These are phyloP conservation scores for Coffea canephora DNA, from an alignment of 257 asterid genomes.

Conservation along the genomic window DNA sequence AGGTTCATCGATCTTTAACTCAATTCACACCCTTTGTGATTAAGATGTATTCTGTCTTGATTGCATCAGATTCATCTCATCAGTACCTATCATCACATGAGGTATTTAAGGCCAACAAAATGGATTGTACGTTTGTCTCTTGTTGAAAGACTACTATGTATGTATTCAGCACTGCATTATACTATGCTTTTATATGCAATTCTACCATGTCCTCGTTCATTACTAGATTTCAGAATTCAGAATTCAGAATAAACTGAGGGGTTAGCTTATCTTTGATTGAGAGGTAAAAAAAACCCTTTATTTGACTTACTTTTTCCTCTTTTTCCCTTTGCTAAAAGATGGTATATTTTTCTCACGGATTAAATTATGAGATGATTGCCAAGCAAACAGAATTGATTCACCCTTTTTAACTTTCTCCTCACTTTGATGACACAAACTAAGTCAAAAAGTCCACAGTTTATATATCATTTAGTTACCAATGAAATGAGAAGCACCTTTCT, in stretches of 20 bases:
- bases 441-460: not conserved
- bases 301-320: not conserved
- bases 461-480: not conserved
- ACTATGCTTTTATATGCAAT: not conserved
- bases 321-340: not conserved
- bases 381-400: not conserved
- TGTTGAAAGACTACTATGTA: not conserved
- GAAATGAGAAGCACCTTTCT: not conserved
- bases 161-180: not conserved
- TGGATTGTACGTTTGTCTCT: not conserved
- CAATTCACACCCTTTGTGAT: not conserved
- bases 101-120: not conserved
- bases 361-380: not conserved
- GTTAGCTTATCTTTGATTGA: not conserved
- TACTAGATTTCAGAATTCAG: not conserved
- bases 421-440: not conserved
- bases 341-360: too few relatives aligned
- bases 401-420: not conserved
- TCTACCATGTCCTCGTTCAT: not conserved
- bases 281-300: not conserved
- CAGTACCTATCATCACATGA: not conserved
- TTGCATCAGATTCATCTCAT: not conserved
- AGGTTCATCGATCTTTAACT: not conserved
- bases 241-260: too few relatives aligned
- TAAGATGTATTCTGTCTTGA: not conserved